Conservation (phyloP, 1,284 basidiomycete genomes). For the Fomes fomentarius region DNA sequence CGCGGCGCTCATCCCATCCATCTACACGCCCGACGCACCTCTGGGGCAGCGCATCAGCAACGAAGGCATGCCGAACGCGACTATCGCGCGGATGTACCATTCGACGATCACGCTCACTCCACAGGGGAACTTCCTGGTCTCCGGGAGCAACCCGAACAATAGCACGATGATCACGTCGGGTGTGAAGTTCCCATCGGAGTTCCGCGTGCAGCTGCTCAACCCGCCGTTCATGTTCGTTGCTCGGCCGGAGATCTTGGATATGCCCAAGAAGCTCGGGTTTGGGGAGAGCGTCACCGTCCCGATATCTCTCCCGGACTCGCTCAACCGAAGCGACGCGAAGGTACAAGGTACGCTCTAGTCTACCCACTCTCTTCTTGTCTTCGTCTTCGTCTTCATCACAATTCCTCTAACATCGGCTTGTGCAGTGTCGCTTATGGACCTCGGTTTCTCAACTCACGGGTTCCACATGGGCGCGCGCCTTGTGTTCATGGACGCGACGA, state of each 20-base stretch:
- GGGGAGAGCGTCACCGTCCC: conserved; percentile 40
- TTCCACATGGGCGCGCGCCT: conserved; percentile 49
- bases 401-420: background rate
- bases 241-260: conserved; percentile 39
- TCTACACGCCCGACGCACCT: conserved; percentile 53
- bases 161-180: conserved; percentile 34
- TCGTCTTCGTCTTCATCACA: background rate
- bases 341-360: conserved; percentile 40
- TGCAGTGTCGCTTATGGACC: conserved; percentile 46
- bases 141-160: conserved; percentile 53
- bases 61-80: conserved; percentile 46
- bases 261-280: conserved; percentile 43
- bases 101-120: conserved; percentile 45
- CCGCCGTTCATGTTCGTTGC: conserved; percentile 46
- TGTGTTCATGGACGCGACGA: conserved; percentile 46
- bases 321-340: conserved; percentile 28
- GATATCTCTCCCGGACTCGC: conserved; percentile 35
- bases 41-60: conserved; percentile 51
- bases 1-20: conserved; percentile 44
- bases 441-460: conserved; percentile 50
- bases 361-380: background rate
- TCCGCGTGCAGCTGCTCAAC: conserved; percentile 49
- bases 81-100: conserved; percentile 49
- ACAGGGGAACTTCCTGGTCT: conserved; percentile 48
- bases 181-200: conserved; percentile 42